These are phyloP conservation scores for Fusarium sambucinum DNA, from an alignment of 2,329 filamentous ascomycete species.

Conservation along the genomic window DNA sequence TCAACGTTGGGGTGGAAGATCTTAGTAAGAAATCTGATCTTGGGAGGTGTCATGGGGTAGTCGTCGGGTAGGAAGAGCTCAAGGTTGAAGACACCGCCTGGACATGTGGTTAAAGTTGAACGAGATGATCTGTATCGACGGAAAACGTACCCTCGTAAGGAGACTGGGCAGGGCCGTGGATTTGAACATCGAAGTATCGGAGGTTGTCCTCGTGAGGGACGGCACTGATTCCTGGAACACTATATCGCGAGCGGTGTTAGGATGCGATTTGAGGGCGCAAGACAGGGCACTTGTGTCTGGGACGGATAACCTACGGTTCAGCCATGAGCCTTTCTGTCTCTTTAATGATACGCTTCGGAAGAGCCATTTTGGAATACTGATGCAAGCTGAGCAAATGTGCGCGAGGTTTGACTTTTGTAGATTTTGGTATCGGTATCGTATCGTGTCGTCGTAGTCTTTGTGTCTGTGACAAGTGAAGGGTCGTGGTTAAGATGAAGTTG, in stretches of 20 bases:
- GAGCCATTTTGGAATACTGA: slow-evolving; percentile 66
- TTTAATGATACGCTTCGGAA: slow-evolving; percentile 98
- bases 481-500: slow-evolving; percentile 27
- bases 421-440: not conserved
- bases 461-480: slow-evolving; percentile 19
- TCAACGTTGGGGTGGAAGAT: slow-evolving; percentile 99
- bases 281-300: slow-evolving; percentile 1
- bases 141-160: slow-evolving; percentile 85
- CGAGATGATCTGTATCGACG: not conserved
- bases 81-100: slow-evolving; percentile 89
- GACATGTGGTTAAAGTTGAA: slow-evolving; percentile 20
- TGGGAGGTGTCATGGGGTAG: slow-evolving; percentile 98
- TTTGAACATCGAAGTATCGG: slow-evolving; percentile 97
- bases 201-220: slow-evolving; percentile 97
- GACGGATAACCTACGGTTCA: slow-evolving; percentile 78
- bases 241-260: slow-evolving; percentile 55
- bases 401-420: not conserved
- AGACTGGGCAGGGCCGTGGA: slow-evolving; percentile 90
- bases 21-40: slow-evolving; percentile 98
- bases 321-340: slow-evolving; percentile 98
- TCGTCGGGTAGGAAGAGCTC: slow-evolving; percentile 98
- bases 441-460: slow-evolving; percentile 4
- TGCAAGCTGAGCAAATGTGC: not conserved
- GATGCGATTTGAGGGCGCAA: slow-evolving; percentile 27
- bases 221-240: slow-evolving; percentile 95